phyloP scores from a whole-genome alignment of 805 yeast species.

The Priceomyces castillae region DNA sequence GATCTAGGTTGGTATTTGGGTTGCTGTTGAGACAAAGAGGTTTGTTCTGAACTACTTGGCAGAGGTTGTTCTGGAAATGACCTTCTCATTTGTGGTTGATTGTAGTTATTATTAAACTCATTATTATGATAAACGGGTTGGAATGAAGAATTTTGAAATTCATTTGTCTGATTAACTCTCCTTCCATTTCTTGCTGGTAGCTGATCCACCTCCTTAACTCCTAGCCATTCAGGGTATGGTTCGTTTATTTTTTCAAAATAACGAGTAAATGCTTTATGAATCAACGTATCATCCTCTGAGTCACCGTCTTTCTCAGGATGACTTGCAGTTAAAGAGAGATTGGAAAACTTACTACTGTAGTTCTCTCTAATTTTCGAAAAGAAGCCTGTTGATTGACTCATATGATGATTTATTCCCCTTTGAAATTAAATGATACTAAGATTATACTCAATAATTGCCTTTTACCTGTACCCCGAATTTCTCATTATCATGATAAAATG shows the following conservation, averaged over 20 bases:
- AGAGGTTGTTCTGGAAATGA: constrained; percentile 3
- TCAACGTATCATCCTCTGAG: constrained; percentile 36
- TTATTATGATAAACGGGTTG: constrained; percentile 27
- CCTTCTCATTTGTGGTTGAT: constrained; percentile 5
- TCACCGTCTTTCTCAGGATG: constrained; percentile 38
- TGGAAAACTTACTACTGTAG: constrained; percentile 36
- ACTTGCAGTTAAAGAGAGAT: constrained; percentile 27
- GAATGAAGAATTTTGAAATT: constrained; percentile 13
- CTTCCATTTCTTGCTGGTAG: not conserved
- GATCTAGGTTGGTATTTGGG: constrained; percentile 29
- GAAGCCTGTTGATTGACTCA: constrained; percentile 16
- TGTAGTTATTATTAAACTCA: constrained; percentile 13
- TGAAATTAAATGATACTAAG: not conserved
- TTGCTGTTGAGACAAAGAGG: constrained; percentile 2
- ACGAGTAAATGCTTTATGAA: constrained; percentile 43
- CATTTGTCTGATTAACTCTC: constrained; percentile 6
- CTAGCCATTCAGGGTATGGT: constrained; percentile 47
- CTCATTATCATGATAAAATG: too few relatives aligned
- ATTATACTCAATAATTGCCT: not conserved
- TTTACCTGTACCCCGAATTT: too few relatives aligned
- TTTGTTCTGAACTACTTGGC: constrained; percentile 4
- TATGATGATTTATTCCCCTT: not conserved
- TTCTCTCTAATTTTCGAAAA: constrained; percentile 36
- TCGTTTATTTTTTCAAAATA: constrained; percentile 30
- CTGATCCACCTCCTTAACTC: constrained; percentile 20